Evolutionary conservation across 768 basidiomycete genomes (phyloP).

Genomic region (Lactarius hatsudake): DNA sequence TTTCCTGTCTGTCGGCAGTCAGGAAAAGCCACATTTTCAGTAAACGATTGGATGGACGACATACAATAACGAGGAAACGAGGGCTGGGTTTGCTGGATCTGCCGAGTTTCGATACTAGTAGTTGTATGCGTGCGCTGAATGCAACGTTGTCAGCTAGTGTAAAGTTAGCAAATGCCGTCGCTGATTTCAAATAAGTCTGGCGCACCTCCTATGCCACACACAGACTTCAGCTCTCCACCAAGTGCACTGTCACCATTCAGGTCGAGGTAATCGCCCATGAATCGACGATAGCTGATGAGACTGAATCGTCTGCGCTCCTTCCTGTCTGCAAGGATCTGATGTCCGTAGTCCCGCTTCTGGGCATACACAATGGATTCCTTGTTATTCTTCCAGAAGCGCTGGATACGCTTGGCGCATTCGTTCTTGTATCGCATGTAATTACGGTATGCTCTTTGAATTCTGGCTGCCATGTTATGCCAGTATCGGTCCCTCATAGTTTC

Average conservation of each 20-base stretch:
- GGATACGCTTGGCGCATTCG: conserved; percentile 92
- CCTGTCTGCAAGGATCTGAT: conserved; percentile 83
- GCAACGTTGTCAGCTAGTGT: conserved; percentile 69
- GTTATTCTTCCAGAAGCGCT: conserved; percentile 98
- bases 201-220: conserved; percentile 74
- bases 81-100: conserved; percentile 92
- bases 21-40: neutral
- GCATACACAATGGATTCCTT: conserved; percentile 90
- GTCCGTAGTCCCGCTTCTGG: conserved; percentile 90
- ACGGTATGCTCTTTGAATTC: conserved; percentile 95
- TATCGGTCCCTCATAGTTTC: conserved; percentile 99
- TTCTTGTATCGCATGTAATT: conserved; percentile 95
- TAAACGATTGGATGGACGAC: conserved; percentile 33
- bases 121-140: conserved; percentile 79
- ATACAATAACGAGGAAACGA: conserved; percentile 83
- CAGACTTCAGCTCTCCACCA: conserved; percentile 69
- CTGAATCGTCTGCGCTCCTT: conserved; percentile 95
- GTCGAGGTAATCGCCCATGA: conserved; percentile 95
- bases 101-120: conserved; percentile 79
- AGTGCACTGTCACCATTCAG: conserved; percentile 77
- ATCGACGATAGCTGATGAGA: conserved; percentile 89
- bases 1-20: conserved; percentile 63
- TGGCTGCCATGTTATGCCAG: conserved; percentile 99
- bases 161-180: neutral
- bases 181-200: neutral